phyloP scores from a whole-genome alignment of 352 stramenopile genomes.

The Aphanomyces stellatus region DNA sequence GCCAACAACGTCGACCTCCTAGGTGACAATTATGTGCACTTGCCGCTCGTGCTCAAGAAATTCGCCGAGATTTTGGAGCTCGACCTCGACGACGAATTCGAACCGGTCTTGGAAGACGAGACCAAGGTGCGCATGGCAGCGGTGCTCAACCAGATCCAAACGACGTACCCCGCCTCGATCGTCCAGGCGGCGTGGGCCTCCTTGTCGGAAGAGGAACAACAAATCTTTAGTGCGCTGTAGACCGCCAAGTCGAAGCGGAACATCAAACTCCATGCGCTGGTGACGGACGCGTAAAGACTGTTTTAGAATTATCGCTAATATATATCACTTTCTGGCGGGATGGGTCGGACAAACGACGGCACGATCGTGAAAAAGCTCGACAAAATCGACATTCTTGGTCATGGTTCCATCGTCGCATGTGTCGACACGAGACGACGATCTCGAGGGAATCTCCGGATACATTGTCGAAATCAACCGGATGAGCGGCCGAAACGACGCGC shows the following conservation, averaged over 20 bases:
- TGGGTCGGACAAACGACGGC: no score
- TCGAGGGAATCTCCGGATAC: no score
- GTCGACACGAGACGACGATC: no score
- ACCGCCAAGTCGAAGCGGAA: background rate
- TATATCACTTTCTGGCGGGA: no score
- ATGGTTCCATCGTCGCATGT: no score
- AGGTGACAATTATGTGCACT: constrained; percentile 53
- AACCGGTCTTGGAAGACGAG: constrained; percentile 56
- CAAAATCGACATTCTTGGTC: no score
- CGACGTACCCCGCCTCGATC: constrained; percentile 44
- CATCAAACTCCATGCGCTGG: no score
- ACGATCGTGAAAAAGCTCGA: no score
- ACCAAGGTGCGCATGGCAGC: constrained; percentile 45
- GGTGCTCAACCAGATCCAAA: constrained; percentile 57
- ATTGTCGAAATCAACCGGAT: no score
- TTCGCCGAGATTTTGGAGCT: constrained; percentile 73
- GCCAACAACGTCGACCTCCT: constrained; percentile 50
- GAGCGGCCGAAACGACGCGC: no score
- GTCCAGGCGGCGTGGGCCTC: constrained; percentile 61
- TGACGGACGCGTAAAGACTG: no score
- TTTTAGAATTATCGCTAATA: no score
- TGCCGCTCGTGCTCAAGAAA: constrained; percentile 58
- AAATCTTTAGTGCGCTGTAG: constrained; percentile 55
- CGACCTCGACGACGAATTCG: constrained; percentile 45
- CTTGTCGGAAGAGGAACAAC: constrained; percentile 61